These are phyloP conservation scores for Xylariaceae sp. DNA, from an alignment of 2,329 filamentous ascomycete species.

Conservation along the genomic window DNA sequence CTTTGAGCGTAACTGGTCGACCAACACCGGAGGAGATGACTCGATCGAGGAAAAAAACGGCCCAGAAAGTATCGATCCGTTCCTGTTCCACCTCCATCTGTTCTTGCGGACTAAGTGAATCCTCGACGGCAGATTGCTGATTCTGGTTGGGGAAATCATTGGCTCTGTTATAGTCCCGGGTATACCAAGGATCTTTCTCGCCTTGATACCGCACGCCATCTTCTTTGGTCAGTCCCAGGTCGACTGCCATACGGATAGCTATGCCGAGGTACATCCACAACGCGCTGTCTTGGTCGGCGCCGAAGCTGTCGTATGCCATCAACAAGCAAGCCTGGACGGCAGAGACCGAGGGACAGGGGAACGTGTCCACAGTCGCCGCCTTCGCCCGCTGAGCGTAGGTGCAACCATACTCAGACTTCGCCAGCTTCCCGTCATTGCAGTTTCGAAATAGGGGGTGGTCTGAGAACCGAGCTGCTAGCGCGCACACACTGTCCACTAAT, in stretches of 20 bases:
- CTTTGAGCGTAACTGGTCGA: conserved; percentile 78
- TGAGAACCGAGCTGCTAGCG: conserved; percentile 80
- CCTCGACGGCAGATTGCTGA: conserved; percentile 47
- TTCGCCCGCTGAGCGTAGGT: conserved; percentile 82
- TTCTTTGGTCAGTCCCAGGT: conserved; percentile 79
- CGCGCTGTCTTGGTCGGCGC: conserved; percentile 83
- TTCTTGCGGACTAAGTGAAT: conserved; percentile 50
- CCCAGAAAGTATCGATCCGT: conserved; percentile 86
- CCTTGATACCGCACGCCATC: conserved; percentile 70
- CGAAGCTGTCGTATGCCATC: conserved; percentile 87
- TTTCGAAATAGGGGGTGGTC: conserved; percentile 57
- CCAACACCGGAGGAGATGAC: conserved; percentile 88
- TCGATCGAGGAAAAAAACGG: conserved; percentile 83
- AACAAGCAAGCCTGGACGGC: conserved; percentile 83
- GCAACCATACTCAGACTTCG: conserved; percentile 70
- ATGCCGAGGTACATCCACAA: conserved; percentile 93
- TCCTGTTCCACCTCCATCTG: conserved; percentile 75
- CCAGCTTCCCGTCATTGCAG: conserved; percentile 50
- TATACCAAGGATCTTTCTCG: conserved; percentile 54
- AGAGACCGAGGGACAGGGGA: conserved; percentile 79
- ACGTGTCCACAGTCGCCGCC: conserved; percentile 79
- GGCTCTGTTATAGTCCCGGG: conserved; percentile 47
- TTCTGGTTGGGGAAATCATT: conserved; percentile 32
- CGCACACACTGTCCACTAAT: conserved; percentile 83
- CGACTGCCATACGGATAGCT: conserved; percentile 80